Evolutionary conservation across 495 filamentous ascomycete species (phyloP).

Genomic region (Neurospora sp.): DNA sequence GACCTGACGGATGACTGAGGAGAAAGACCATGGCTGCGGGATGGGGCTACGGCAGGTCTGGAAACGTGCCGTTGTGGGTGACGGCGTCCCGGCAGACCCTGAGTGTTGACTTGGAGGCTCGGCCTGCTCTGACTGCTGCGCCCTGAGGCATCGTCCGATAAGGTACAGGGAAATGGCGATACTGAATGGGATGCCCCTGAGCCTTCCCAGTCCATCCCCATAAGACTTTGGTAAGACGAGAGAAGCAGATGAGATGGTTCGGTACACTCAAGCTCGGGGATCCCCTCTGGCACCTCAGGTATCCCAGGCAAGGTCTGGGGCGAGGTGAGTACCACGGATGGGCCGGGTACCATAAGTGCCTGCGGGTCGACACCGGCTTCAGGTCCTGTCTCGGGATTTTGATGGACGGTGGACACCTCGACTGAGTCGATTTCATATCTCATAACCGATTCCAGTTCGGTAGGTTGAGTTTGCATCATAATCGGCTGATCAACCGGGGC

Average conservation of each 20-base stretch:
- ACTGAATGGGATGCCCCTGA: neutral
- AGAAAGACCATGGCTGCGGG: constrained; percentile 24
- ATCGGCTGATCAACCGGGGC: neutral
- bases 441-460: constrained; percentile 31
- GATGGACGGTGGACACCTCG: constrained; percentile 12
- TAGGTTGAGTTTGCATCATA: neutral
- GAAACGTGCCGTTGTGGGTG: constrained; percentile 11
- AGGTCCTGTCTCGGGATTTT: constrained; percentile 3
- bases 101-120: constrained; percentile 20
- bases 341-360: constrained; percentile 10
- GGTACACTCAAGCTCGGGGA: constrained; percentile 25
- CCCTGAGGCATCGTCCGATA: constrained; percentile 2
- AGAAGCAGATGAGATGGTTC: neutral
- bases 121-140: constrained; percentile 7
- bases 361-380: constrained; percentile 21
- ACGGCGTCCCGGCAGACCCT: constrained; percentile 16
- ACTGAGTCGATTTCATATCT: constrained; percentile 38
- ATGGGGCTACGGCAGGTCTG: constrained; percentile 4
- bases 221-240: neutral
- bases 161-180: neutral
- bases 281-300: neutral
- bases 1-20: constrained; percentile 32
- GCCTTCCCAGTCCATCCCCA: neutral
- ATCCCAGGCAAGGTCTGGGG: neutral
- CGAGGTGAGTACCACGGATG: constrained; percentile 1